These are phyloP conservation scores for Suillus decipiens DNA, from an alignment of 768 basidiomycete genomes.

Conservation along the genomic window DNA sequence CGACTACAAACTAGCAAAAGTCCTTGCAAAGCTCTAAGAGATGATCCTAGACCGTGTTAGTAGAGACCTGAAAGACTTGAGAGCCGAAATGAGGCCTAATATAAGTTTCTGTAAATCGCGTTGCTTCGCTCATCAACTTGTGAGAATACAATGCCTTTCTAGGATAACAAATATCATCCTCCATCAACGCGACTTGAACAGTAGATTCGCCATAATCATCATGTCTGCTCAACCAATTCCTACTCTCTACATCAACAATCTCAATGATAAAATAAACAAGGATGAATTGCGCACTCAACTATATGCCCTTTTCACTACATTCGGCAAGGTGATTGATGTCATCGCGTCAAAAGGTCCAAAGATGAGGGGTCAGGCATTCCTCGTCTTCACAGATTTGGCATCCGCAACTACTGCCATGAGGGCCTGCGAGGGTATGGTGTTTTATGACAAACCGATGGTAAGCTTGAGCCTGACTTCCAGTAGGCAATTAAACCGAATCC, in stretches of 20 bases:
- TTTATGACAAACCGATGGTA: slow-evolving; percentile 92
- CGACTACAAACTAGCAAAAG: slow-evolving; percentile 19
- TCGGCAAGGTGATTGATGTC: slow-evolving; percentile 93
- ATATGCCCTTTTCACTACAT: slow-evolving; percentile 87
- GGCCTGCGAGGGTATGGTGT: slow-evolving; percentile 88
- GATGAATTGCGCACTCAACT: slow-evolving; percentile 83
- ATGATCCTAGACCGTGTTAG: slow-evolving; percentile 7
- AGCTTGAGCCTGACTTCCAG: slow-evolving; percentile 32
- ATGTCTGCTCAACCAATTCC: slow-evolving; percentile 72
- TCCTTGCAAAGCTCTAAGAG: slow-evolving; percentile 10
- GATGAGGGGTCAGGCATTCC: slow-evolving; percentile 94
- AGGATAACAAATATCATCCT: not conserved
- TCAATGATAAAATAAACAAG: slow-evolving; percentile 92
- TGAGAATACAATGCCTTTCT: slow-evolving; percentile 28
- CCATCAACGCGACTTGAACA: not conserved
- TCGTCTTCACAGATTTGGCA: slow-evolving; percentile 91
- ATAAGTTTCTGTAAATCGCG: not conserved
- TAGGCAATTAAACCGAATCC: not conserved
- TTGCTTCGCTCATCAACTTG: slow-evolving; percentile 7
- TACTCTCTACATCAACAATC: slow-evolving; percentile 90
- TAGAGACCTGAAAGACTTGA: not conserved
- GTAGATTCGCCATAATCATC: slow-evolving; percentile 23
- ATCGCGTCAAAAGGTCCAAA: slow-evolving; percentile 83
- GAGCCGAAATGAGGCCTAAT: not conserved
- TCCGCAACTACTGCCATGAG: slow-evolving; percentile 92